These are phyloP conservation scores for Colletotrichum lentis DNA, from an alignment of 2,329 filamentous ascomycete genomes.

Conservation along the genomic window DNA sequence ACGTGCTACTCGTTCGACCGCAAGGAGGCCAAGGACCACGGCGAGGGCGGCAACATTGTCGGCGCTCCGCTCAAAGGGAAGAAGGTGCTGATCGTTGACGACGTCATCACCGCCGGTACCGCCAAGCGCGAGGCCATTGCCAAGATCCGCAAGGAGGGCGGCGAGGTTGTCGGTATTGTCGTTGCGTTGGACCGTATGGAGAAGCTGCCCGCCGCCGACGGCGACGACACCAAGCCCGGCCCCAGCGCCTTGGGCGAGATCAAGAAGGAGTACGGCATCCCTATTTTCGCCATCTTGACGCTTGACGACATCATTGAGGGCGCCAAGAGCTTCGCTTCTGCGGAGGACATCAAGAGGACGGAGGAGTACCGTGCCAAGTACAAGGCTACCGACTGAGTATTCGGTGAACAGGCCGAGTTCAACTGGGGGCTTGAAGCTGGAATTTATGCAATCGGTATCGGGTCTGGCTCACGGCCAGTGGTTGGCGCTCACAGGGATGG, in stretches of 20 bases:
- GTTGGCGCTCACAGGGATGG: slow-evolving; percentile 8
- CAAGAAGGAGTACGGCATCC: slow-evolving; percentile 81
- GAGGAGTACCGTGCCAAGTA: slow-evolving; percentile 77
- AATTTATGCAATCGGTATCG: neutral
- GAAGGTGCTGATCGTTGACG: slow-evolving; percentile 89
- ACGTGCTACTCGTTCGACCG: slow-evolving; percentile 91
- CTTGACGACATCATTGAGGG: slow-evolving; percentile 83
- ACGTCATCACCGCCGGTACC: slow-evolving; percentile 95
- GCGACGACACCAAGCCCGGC: slow-evolving; percentile 73
- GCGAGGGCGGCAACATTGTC: slow-evolving; percentile 92
- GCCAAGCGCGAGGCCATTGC: slow-evolving; percentile 91
- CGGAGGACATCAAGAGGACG: slow-evolving; percentile 70
- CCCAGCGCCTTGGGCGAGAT: slow-evolving; percentile 88
- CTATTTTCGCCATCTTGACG: slow-evolving; percentile 83
- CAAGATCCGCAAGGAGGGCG: slow-evolving; percentile 87
- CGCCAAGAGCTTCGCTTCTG: slow-evolving; percentile 67
- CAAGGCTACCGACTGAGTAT: slow-evolving; percentile 63
- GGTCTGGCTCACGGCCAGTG: neutral
- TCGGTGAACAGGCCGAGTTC: neutral
- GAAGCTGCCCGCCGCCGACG: slow-evolving; percentile 72
- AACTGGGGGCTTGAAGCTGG: no score
- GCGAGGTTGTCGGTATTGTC: slow-evolving; percentile 84
- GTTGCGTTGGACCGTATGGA: slow-evolving; percentile 89
- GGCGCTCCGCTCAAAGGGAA: slow-evolving; percentile 86
- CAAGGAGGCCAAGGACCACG: slow-evolving; percentile 96